Evolutionary conservation across 1,139 yeast genomes (phyloP), one percentile per base, ranked within the genome.

Genomic region (Kurtzmaniella natalensis): DNA sequence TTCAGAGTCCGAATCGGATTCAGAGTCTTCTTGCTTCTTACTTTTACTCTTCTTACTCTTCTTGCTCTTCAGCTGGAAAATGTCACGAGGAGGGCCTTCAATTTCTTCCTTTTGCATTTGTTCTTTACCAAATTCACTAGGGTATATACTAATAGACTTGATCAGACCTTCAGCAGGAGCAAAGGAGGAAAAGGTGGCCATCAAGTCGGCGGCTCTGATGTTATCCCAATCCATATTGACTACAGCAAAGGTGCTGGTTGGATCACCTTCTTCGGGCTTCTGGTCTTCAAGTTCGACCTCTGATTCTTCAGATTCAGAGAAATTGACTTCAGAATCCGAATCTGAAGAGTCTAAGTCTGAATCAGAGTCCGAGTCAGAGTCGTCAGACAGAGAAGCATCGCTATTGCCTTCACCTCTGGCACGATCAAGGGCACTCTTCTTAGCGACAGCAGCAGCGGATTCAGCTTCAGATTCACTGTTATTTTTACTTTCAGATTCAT

Each of bases 151-250:
- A 7, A 94, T 81, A n/a, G 78, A 76, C 33, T 66, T 59, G 36
- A 94, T 82, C 30, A 69, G 62, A 1, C 95, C 95, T 28, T 75
- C 77, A 26, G 76, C 60, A 11, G 96, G 96, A 14, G 85, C 82
- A 62, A 94, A 94, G 35, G 96, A 81, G 5, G 79, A 65, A 48
- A 94, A 87, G 0, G 97, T 83, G 5, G 95, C 95, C 85, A 86
- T 78, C 44, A 94, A 54, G 55, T 92, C 98, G 9, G 77, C 78
- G 0, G 97, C 85, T 34, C 78, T 73, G 15, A 94, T 70, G 51
- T 92, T 85, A 48, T 94, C 99, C 98, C 98, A 94, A 54, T 94
- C 98, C 74, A 94, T 70, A 51, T 94, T 94, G 21, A 94, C 98
- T 2, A 82, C 95, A 0, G 98, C 98, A 53, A 94, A 70, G 5